Percentiles rank a stretch among this genome's conserved stretches.
phyloP scores from a whole-genome alignment of 73 alveolate genomes.

The Effrenium voratum region DNA sequence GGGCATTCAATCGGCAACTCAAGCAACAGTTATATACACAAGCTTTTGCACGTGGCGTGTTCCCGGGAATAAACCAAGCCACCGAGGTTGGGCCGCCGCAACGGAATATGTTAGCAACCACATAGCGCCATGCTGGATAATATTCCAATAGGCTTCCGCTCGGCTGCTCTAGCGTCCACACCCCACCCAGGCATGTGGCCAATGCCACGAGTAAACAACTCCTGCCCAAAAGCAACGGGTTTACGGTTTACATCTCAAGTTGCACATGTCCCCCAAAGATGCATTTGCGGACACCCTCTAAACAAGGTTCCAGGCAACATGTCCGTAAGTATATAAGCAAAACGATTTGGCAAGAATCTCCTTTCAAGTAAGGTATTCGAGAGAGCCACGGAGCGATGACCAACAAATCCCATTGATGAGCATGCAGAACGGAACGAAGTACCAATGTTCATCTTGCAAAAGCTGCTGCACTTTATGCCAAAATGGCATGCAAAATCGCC shows the following conservation, averaged over 20 bases:
- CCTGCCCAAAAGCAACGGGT: neutral
- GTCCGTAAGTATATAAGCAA: no score
- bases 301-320: no score
- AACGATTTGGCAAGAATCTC: no score
- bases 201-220: neutral
- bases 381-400: neutral
- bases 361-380: neutral
- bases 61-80: neutral
- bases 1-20: neutral
- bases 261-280: no score
- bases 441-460: neutral
- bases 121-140: neutral
- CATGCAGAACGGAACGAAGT: neutral
- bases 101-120: neutral
- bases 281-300: no score
- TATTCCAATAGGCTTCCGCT: neutral
- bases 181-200: neutral
- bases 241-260: no score
- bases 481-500: constrained; percentile 2
- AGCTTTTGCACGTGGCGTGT: neutral
- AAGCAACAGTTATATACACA: neutral
- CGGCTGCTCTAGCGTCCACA: neutral
- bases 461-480: constrained; percentile 5
- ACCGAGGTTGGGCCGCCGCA: neutral
- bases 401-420: neutral